Evolutionary conservation across 345 rosid species (phyloP).

Genomic region (Trapa incisa): DNA sequence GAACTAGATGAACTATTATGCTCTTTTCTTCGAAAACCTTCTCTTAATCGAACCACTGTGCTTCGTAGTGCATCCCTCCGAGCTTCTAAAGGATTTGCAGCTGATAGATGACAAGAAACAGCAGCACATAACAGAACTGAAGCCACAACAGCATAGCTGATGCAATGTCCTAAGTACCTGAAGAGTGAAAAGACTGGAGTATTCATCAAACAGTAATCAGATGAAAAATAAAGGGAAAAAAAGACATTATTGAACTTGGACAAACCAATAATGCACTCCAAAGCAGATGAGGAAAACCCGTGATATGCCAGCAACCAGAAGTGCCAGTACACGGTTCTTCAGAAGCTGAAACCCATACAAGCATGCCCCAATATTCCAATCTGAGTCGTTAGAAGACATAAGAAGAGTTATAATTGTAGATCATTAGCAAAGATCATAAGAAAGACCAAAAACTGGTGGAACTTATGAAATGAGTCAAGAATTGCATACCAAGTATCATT

Average conservation of each 20-base stretch:
- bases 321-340: slow-evolving; percentile 74
- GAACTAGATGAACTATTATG: slow-evolving; percentile 88
- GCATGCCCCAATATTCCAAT: slow-evolving; percentile 99
- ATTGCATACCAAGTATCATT: slow-evolving; percentile 68
- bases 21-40: slow-evolving; percentile 90
- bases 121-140: slow-evolving; percentile 91
- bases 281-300: slow-evolving; percentile 94
- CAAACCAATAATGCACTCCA: slow-evolving; percentile 98
- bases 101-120: slow-evolving; percentile 83
- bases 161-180: slow-evolving; percentile 98
- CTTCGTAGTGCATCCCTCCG: slow-evolving; percentile 92
- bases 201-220: slow-evolving; percentile 8
- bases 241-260: slow-evolving; percentile 15
- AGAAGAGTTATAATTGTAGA: slow-evolving; percentile 9
- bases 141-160: slow-evolving; percentile 92
- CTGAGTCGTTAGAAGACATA: slow-evolving; percentile 26
- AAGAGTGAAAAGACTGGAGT: slow-evolving; percentile 8
- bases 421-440: slow-evolving; percentile 3
- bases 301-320: slow-evolving; percentile 81
- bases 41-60: slow-evolving; percentile 94
- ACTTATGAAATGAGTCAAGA: slow-evolving; percentile 8
- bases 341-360: slow-evolving; percentile 93
- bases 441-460: slow-evolving; percentile 7
- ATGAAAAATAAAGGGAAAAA: slow-evolving; percentile 6
- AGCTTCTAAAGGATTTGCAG: slow-evolving; percentile 82